Evolutionary conservation across 176 grass and related monocot species (phyloP), one percentile per base, ranked within the genome.

Genomic region (Secale cereale): DNA sequence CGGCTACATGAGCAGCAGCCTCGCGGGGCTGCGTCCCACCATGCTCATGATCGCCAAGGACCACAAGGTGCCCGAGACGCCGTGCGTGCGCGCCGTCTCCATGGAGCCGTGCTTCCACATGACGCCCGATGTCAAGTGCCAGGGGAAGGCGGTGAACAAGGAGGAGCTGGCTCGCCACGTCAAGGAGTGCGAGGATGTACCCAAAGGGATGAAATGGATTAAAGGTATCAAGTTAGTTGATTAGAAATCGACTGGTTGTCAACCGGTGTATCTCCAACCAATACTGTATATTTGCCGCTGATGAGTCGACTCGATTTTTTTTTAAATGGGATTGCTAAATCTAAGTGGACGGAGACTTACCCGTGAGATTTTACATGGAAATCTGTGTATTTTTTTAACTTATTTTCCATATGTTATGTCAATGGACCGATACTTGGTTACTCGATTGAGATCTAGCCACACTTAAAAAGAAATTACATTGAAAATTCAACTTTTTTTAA

Each of bases 31-130:
- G 70, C 70, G 70, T 0, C 15, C 70, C 6, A 48, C 70, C 7
- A 74, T 86, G 41, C 78, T 95, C 35, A 4, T 32, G 19, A 32
- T 82, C 1, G 74, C 89, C 33, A 3, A 30, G 4, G 2, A 41
- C 0, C 66, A 69, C 7, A 74, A 19, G 72, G 61, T 84, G 2
- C 83, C 86, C 4, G 28, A 46, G 8, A 75, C 72, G 11, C 81
- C 81, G 17, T 93, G 94, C 68, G 35, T 22, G 6, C 83, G 78
- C 10, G 62, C 63, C 15, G 19, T 65, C 6, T 85, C 91, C 40
- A 83, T 93, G 70, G 89, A 93, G 46, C 88, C 91, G 6, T 91
- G 94, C 65, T 71, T 59, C n/a, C 59, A 76, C 70, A 74, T 74
- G 70, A 74, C 27, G 27, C 45, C 27, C 40, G 15, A 28, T 4